Base-by-base conservation (phyloP, 2,329 filamentous ascomycete genomes). In the Paracoccidioides lutzii region DNA sequence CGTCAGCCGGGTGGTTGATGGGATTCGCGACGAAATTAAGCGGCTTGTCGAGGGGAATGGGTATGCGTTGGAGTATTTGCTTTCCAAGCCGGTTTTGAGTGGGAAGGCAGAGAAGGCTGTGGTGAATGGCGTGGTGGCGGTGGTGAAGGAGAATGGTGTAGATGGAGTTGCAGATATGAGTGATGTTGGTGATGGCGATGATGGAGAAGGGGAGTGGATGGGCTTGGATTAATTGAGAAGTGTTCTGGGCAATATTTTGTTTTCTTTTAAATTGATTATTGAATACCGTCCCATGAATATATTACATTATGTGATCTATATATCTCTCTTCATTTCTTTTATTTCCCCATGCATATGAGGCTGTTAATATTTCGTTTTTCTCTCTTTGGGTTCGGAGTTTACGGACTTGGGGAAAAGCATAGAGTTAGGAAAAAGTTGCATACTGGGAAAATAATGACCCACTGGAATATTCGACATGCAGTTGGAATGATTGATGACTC, bases 51-150 rank as follows among this genome's bases (percentile, higher is more conserved):
- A 96, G 63, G 87, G 90, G 68, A 97, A 96, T 65, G 78, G 86
- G 53, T 94, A 95, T 73, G 86, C 87, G 69, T 83, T 96, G 54
- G 88, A 95, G 65, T 96, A 94, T 66, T 74, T 96, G 37, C 73
- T 86, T 3, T 75, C 74, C 15, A 78, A 80, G 66, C 78, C 78
- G 8, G 62, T 69, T 5, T 64, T 71, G 8, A 59, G 65, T 54
- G 59, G 65, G 58, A 61, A 67, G 58, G 37, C 8, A 33, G 35
- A 12, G n/a, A 62, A 67, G 33, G 68, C 66, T 38, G 60, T 65
- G 40, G 69, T 71, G 38, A 65, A 64, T n/a, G 69, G 70, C 46
- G 67, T 67, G 53, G 67, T 58, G 33, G 59, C 64, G 5, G 64
- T 65, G 58, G 63, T 67, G 32, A 65, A 63, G 10, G 64, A 72